Evolutionary conservation across 768 basidiomycete genomes (phyloP), one percentile per base, ranked within the genome.

Genomic region (Agaricus sinodeliciosus): DNA sequence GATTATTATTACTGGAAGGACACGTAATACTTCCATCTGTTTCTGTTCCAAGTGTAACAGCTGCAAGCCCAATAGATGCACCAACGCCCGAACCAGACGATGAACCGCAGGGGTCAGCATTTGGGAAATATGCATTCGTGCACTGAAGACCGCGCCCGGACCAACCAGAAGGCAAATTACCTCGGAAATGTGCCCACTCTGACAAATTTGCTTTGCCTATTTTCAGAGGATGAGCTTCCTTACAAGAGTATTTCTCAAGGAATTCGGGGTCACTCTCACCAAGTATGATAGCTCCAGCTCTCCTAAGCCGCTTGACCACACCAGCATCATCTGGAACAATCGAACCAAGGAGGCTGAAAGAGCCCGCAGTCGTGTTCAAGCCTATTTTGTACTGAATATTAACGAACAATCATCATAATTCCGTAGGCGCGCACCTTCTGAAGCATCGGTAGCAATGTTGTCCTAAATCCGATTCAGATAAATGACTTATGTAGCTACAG

Each of bases 51-150:
- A 80, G 65, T 0, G 73, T 65, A 1, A 77, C 76, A 12, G 77
- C 65, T n/a, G 69, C 64, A 13, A 81, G 66, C 15, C 80, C 79
- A 44, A 79, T 80, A 1, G 77, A 76, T 2, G 76, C 67, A 19
- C 76, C 70, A 26, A 81, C 69, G 3, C 72, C 82, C n/a, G 79
- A 80, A 2, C 83, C 83, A 6, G 79, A 75, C 0, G 79, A 81
- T 1, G 78, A 81, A 1, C 81, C 80, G 54, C 76, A 80, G 2
- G 81, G 78, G 56, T 81, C 76, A 3, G 69, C 75, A 11, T 70
- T 69, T 0, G 76, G 74, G 51, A 69, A 79, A 59, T 78, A 81
- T 11, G 78, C 73, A 51, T 70, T 75, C 3, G 70, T 75, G 42
- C 66, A 63, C 63, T 81, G 81, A 2, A 80, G 79, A 9, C 74